Conservation (phyloP, 73 alveolate genomes). For the Paramecium bursaria region DNA sequence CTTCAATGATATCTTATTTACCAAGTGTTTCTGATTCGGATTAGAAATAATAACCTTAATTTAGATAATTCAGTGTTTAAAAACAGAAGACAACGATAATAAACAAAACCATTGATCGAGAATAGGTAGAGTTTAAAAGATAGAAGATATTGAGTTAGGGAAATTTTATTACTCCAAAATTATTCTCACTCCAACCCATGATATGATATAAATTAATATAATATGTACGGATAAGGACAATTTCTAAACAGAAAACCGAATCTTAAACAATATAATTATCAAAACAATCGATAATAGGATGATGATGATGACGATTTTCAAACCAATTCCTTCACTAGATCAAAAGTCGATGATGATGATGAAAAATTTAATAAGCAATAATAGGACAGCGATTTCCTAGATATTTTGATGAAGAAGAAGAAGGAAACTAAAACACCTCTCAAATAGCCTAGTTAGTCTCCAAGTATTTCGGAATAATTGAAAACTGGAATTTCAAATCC, state of each 20-base stretch:
- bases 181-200: conserved; percentile 19
- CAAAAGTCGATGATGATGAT: conserved; percentile 58
- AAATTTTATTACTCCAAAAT: conserved; percentile 37
- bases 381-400: conserved; percentile 31
- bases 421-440: too few species aligned
- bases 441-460: too few species aligned
- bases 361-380: conserved; percentile 42
- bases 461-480: too few species aligned
- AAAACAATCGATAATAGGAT: too few species aligned
- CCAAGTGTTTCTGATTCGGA: neutral
- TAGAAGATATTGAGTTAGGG: conserved; percentile 9
- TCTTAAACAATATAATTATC: too few species aligned
- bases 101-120: neutral
- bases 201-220: too few species aligned
- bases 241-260: too few species aligned
- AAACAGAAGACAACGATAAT: neutral
- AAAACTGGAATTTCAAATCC: too few species aligned
- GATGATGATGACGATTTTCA: conserved; percentile 50
- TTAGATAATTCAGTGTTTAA: neutral
- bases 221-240: too few species aligned
- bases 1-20: too few species aligned
- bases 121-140: conserved; percentile 9
- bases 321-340: neutral
- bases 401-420: conserved; percentile 25
- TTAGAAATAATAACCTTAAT: neutral